phyloP scores from a whole-genome alignment of 805 yeast species.

The Pichia nanzhaoensis region DNA sequence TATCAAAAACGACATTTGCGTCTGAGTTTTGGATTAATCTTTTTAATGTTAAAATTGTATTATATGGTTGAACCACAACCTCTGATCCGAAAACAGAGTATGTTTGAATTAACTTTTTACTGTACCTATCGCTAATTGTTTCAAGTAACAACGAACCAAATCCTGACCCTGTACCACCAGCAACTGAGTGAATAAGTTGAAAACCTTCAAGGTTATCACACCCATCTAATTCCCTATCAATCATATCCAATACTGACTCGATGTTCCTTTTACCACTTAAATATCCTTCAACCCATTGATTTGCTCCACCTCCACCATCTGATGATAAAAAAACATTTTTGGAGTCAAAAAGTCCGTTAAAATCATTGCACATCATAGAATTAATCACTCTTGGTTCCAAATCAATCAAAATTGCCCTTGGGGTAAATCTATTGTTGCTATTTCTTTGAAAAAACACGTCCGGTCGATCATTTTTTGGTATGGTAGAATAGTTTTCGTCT shows the following conservation, averaged over 20 bases:
- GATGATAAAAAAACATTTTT: slow-evolving; percentile 71
- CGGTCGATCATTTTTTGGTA: slow-evolving; percentile 59
- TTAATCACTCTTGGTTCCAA: slow-evolving; percentile 84
- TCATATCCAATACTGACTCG: slow-evolving; percentile 73
- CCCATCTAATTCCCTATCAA: slow-evolving; percentile 85
- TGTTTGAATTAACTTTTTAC: slow-evolving; percentile 77
- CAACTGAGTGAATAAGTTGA: slow-evolving; percentile 87
- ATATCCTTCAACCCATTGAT: slow-evolving; percentile 92
- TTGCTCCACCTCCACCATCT: slow-evolving; percentile 92
- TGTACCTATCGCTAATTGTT: slow-evolving; percentile 68
- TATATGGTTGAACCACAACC: slow-evolving; percentile 98
- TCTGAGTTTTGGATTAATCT: slow-evolving; percentile 82
- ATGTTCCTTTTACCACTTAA: slow-evolving; percentile 59
- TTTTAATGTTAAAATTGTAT: slow-evolving; percentile 74
- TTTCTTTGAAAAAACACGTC: slow-evolving; percentile 76
- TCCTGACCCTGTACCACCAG: slow-evolving; percentile 99
- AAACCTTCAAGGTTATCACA: slow-evolving; percentile 88
- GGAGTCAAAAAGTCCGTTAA: slow-evolving; percentile 60
- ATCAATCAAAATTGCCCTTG: slow-evolving; percentile 80
- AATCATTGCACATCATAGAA: slow-evolving; percentile 34
- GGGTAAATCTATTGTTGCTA: slow-evolving; percentile 69
- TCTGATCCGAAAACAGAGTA: slow-evolving; percentile 88
- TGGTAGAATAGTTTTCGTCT: slow-evolving; percentile 18
- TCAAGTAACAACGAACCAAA: slow-evolving; percentile 67
- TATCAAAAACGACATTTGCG: slow-evolving; percentile 76